phyloP scores from a whole-genome alignment of 169 alveolate genomes.

The Sarcocystis neurona region DNA sequence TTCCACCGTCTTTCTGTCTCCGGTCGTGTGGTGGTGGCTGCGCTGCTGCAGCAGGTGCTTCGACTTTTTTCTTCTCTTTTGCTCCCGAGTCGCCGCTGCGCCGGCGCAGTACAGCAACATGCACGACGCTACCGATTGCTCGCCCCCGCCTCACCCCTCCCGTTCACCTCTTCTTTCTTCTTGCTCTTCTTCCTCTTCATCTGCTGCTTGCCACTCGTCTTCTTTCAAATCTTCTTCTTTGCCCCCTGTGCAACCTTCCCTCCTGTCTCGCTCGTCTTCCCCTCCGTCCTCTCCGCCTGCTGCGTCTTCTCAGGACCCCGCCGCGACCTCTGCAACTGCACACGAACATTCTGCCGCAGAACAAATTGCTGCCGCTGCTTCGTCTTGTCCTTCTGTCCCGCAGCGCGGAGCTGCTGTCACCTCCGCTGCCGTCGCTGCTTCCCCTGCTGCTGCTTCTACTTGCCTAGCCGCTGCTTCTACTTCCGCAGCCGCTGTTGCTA shows the following conservation, averaged over 20 bases:
- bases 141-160: neutral
- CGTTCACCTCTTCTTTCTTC: neutral
- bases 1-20: neutral
- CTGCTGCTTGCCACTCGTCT: neutral
- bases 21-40: too few species aligned
- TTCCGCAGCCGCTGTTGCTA: neutral
- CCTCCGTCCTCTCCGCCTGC: too few species aligned
- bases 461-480: neutral
- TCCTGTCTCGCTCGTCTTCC: neutral
- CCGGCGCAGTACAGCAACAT: neutral
- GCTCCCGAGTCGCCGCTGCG: neutral
- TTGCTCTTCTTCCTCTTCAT: neutral
- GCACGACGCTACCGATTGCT: neutral
- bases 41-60: too few species aligned
- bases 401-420: neutral
- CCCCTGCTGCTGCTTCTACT: conserved; percentile 37
- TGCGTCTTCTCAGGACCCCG: too few species aligned
- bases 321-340: too few species aligned
- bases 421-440: conserved; percentile 41
- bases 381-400: conserved; percentile 29
- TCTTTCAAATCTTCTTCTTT: neutral
- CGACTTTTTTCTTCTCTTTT: conserved; percentile 3
- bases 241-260: neutral
- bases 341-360: too few species aligned
- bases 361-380: too few species aligned